phyloP scores from a whole-genome alignment of 805 yeast species.

The Candida ulmi region DNA sequence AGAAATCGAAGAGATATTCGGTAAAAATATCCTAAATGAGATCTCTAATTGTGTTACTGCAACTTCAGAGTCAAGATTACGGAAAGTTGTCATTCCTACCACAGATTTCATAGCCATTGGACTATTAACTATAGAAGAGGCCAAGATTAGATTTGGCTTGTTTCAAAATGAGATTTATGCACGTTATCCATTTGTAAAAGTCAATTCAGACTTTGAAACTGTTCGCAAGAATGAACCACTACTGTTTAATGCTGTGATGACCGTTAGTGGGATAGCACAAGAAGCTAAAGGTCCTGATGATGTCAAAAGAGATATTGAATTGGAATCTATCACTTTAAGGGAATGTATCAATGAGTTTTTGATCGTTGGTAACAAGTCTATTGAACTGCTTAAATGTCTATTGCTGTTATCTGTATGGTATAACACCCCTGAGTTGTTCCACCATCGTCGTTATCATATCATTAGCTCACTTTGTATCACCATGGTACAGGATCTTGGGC shows the following conservation, averaged over 20 bases:
- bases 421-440: constrained; percentile 76
- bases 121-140: constrained; percentile 53
- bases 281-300: constrained; percentile 23
- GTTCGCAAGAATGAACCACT: constrained; percentile 51
- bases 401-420: constrained; percentile 71
- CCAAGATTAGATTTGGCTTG: constrained; percentile 42
- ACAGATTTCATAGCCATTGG: constrained; percentile 55
- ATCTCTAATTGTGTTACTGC: constrained; percentile 42
- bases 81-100: constrained; percentile 9
- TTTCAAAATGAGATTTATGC: constrained; percentile 44
- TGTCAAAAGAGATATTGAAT: constrained; percentile 36
- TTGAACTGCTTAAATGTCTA: constrained; percentile 60
- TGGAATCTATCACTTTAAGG: constrained; percentile 50
- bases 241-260: constrained; percentile 59
- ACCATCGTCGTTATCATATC: constrained; percentile 71
- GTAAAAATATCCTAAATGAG: constrained; percentile 33
- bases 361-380: constrained; percentile 62
- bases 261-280: constrained; percentile 47
- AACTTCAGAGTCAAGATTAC: constrained; percentile 32
- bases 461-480: constrained; percentile 59
- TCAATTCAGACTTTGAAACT: constrained; percentile 40
- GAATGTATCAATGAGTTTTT: constrained; percentile 53
- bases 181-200: constrained; percentile 51
- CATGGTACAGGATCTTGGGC: constrained; percentile 71
- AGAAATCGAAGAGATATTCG: constrained; percentile 37